Evolutionary conservation across 176 grass and related monocot genomes (phyloP), one percentile per base, ranked within the genome.

Genomic region (Lolium perenne): DNA sequence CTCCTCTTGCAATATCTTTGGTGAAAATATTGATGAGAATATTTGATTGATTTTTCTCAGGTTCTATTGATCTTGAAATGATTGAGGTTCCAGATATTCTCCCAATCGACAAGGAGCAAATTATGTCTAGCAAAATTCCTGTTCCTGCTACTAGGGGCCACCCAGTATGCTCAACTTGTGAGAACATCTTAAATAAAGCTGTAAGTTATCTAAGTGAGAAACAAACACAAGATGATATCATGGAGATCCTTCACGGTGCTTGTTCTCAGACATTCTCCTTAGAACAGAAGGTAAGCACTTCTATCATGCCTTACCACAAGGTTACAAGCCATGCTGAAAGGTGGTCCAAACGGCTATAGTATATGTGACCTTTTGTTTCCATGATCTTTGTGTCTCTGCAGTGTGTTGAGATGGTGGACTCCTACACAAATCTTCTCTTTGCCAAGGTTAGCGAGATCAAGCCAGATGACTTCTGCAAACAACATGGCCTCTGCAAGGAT

Each of bases 351-450:
- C 73, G 55, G 7, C 25, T 59, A 7, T 14, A 78, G 17, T 25
- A 4, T 29, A 2, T 41, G 9, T 55, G 8, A 5, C 15, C 26
- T 80, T 60, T 47, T 85, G 45, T 17, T 81, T 64, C 9, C 21
- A 25, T 61, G 38, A 29, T 23, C 18, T 69, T 38, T 72, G n/a
- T 87, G 53, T 86, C 9, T 59, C 46, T 67, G 82, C 88, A 98
- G 96, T 94, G 93, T 85, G 58, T 86, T 86, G 77, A 87, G 41
- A 68, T 95, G 86, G 89, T 95, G 58, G 93, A 98, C 82, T 95
- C 90, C 53, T 98, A 95, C 84, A 82, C 90, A 89, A 65, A 86
- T 38, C 69, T 91, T 45, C 80, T 98, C 76, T 95, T 98, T 80
- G 16, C 68, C 4, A 90, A 95, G 88, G 84, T 95, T 43, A 46